These are phyloP conservation scores for Cladophialophora exuberans DNA, from an alignment of 2,329 filamentous ascomycete genomes.

Conservation along the genomic window DNA sequence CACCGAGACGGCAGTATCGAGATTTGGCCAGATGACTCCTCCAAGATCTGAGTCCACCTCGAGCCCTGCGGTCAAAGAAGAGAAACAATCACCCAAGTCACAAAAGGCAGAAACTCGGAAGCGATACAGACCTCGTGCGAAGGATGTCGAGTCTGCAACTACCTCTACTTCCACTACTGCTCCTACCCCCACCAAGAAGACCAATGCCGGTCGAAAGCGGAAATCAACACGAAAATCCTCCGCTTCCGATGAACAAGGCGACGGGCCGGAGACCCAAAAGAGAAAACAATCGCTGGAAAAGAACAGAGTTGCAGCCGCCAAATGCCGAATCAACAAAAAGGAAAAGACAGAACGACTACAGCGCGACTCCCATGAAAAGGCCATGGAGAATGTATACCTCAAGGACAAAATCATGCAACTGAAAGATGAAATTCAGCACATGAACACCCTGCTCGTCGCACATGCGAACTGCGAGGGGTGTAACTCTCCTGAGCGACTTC, in stretches of 20 bases:
- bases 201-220: slow-evolving; percentile 28
- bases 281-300: slow-evolving; percentile 34
- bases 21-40: slow-evolving; percentile 33
- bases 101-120: slow-evolving; percentile 17
- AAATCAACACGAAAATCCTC: slow-evolving; percentile 29
- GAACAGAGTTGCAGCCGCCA: slow-evolving; percentile 34
- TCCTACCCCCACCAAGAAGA: slow-evolving; percentile 5
- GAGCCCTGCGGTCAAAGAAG: slow-evolving; percentile 20
- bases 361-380: slow-evolving; percentile 34
- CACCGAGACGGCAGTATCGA: slow-evolving; percentile 24
- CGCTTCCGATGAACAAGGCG: slow-evolving; percentile 11
- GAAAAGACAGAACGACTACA: slow-evolving; percentile 34
- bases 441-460: slow-evolving; percentile 32
- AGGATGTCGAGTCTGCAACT: slow-evolving; percentile 11
- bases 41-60: slow-evolving; percentile 31
- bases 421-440: slow-evolving; percentile 35
- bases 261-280: slow-evolving; percentile 29
- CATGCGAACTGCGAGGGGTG: slow-evolving; percentile 34
- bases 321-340: slow-evolving; percentile 35
- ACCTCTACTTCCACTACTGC: too few relatives aligned
- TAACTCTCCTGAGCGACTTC: slow-evolving; percentile 33
- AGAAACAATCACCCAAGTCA: slow-evolving; percentile 25
- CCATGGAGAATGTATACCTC: slow-evolving; percentile 33
- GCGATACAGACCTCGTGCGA: slow-evolving; percentile 24
- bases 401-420: slow-evolving; percentile 35